These are phyloP conservation scores for Mycena indigotica DNA, from an alignment of 768 basidiomycete species.

Conservation along the genomic window DNA sequence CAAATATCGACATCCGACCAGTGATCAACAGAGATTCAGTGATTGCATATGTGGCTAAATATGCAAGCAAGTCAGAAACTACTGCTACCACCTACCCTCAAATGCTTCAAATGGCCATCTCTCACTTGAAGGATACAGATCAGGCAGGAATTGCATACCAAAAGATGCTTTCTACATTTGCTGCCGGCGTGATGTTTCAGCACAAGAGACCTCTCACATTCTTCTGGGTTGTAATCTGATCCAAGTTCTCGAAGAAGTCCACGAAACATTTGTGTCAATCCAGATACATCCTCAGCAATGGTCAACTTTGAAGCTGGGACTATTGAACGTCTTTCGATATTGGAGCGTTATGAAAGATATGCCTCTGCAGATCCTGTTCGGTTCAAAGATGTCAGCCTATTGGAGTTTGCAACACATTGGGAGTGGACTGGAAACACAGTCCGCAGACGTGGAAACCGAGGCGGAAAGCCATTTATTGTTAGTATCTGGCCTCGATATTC, in stretches of 20 bases:
- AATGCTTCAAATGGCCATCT: conserved; percentile 9
- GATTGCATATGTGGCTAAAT: conserved; percentile 24
- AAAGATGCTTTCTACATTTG: conserved; percentile 17
- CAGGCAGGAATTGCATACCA: conserved; percentile 13
- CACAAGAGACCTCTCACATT: conserved; percentile 21
- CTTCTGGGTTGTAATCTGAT: conserved; percentile 7
- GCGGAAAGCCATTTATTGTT: conserved; percentile 12
- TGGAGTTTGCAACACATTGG: conserved; percentile 17
- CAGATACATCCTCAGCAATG: too few species aligned
- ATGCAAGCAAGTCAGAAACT: conserved; percentile 22
- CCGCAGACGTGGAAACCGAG: background rate
- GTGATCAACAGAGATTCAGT: conserved; percentile 26
- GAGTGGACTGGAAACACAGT: background rate
- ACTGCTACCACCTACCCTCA: conserved; percentile 3
- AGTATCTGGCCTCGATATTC: conserved; percentile 14
- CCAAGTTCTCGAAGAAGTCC: too few species aligned
- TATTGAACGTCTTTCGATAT: background rate
- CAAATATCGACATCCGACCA: conserved; percentile 29
- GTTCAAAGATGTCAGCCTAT: too few species aligned
- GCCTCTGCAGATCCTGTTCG: too few species aligned
- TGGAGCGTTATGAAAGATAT: too few species aligned
- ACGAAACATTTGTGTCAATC: too few species aligned
- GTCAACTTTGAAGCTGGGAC: background rate
- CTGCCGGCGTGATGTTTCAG: conserved; percentile 12
- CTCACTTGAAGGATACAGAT: conserved; percentile 12